Percentiles rank a stretch among this genome's conserved stretches.
These are phyloP conservation scores for Neurospora sp. DNA, from an alignment of 495 filamentous ascomycete species.

Conservation along the genomic window DNA sequence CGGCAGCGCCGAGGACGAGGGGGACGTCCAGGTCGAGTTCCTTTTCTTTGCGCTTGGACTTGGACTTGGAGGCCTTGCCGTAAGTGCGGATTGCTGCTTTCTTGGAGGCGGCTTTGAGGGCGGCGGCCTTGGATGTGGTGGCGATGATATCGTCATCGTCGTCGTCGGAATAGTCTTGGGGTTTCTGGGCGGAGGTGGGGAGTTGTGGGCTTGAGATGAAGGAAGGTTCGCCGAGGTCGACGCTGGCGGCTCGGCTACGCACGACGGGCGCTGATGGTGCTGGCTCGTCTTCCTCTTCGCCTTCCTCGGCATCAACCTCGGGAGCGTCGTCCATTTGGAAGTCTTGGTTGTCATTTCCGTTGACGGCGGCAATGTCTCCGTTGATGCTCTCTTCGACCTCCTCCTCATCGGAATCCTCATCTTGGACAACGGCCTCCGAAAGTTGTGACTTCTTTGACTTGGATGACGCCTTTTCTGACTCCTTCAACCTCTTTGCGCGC, in stretches of 20 bases:
- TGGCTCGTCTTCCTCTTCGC: not conserved
- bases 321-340: not conserved
- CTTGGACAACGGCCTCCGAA: not conserved
- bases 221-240: not conserved
- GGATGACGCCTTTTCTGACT: not conserved
- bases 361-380: not conserved
- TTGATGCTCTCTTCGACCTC: constrained; percentile 5
- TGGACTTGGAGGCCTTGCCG: not conserved
- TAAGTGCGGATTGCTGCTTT: not conserved
- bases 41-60: not conserved
- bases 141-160: not conserved
- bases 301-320: not conserved
- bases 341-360: not conserved
- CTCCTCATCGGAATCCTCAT: constrained; percentile 1
- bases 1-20: not conserved
- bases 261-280: not conserved
- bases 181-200: not conserved
- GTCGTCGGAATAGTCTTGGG: not conserved
- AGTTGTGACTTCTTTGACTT: not conserved
- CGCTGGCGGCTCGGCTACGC: not conserved
- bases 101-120: not conserved
- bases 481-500: not conserved
- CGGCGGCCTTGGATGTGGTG: not conserved
- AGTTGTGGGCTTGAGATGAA: not conserved
- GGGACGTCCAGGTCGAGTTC: not conserved